phyloP scores from a whole-genome alignment of 2,329 filamentous ascomycete species.

The Chaetomiaceae sp. region DNA sequence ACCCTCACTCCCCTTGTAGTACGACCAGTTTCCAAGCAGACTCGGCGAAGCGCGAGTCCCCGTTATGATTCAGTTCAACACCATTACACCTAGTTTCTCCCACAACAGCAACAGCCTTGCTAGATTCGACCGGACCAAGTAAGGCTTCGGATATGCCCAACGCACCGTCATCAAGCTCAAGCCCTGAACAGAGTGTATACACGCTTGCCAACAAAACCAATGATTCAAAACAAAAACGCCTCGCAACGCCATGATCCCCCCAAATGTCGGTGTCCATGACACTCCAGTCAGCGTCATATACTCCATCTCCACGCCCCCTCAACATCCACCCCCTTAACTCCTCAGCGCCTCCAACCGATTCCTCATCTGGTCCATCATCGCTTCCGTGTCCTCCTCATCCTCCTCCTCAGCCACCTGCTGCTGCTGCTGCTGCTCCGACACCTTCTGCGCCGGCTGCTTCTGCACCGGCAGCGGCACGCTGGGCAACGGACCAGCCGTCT shows the following conservation, averaged over 20 bases:
- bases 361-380: constrained; percentile 90
- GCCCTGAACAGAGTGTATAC: neutral
- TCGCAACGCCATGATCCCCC: constrained; percentile 2
- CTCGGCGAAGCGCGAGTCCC: too few relatives aligned
- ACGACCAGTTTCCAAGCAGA: too few relatives aligned
- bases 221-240: neutral
- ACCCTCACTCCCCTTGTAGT: too few relatives aligned
- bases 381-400: constrained; percentile 80
- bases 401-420: constrained; percentile 46
- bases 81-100: too few relatives aligned
- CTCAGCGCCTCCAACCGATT: constrained; percentile 84
- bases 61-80: too few relatives aligned
- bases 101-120: too few relatives aligned
- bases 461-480: constrained; percentile 50
- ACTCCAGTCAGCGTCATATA: neutral
- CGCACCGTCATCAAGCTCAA: too few relatives aligned
- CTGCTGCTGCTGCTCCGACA: constrained; percentile 47
- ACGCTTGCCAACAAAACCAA: neutral
- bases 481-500: constrained; percentile 55
- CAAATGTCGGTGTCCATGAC: neutral
- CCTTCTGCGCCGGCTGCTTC: constrained; percentile 45
- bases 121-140: too few relatives aligned
- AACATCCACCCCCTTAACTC: constrained; percentile 42
- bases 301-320: neutral
- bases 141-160: too few relatives aligned